These are phyloP conservation scores for Vigna hirtella DNA, from an alignment of 306 rosid genomes.

Conservation along the genomic window DNA sequence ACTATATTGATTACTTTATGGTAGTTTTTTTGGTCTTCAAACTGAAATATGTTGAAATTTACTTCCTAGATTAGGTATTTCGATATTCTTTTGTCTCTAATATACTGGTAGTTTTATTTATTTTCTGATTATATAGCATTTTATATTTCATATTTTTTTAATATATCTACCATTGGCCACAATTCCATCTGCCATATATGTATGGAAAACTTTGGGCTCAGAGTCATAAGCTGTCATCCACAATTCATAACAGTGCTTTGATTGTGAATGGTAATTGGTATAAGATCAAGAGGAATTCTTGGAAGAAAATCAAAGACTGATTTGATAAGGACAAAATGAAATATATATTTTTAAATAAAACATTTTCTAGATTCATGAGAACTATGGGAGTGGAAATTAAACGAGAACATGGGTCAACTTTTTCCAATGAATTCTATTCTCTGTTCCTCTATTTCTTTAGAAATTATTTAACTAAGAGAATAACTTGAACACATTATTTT, in stretches of 20 bases:
- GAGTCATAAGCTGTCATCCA: neutral
- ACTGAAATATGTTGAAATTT: neutral
- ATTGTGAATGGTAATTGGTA: conserved; percentile 20
- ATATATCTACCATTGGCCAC: neutral
- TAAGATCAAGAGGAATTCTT: conserved; percentile 26
- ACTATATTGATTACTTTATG: neutral
- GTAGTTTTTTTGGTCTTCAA: neutral
- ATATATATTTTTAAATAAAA: conserved; percentile 22
- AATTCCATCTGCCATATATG: neutral
- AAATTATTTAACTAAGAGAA: neutral
- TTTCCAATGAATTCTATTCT: conserved; percentile 28
- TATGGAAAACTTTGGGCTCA: neutral
- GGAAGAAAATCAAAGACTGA: conserved; percentile 23
- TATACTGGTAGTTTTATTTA: neutral
- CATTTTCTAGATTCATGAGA: conserved; percentile 13
- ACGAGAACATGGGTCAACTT: conserved; percentile 6
- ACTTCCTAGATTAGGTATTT: neutral
- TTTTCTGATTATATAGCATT: neutral
- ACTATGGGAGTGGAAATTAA: neutral
- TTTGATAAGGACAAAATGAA: conserved; percentile 9
- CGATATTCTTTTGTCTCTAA: neutral
- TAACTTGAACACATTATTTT: conserved; percentile 21
- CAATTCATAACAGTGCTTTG: conserved; percentile 1
- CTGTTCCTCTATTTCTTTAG: conserved; percentile 17
- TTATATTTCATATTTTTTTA: neutral